phyloP scores from a whole-genome alignment of 331 rosid genomes.

The Phaseolus coccineus region DNA sequence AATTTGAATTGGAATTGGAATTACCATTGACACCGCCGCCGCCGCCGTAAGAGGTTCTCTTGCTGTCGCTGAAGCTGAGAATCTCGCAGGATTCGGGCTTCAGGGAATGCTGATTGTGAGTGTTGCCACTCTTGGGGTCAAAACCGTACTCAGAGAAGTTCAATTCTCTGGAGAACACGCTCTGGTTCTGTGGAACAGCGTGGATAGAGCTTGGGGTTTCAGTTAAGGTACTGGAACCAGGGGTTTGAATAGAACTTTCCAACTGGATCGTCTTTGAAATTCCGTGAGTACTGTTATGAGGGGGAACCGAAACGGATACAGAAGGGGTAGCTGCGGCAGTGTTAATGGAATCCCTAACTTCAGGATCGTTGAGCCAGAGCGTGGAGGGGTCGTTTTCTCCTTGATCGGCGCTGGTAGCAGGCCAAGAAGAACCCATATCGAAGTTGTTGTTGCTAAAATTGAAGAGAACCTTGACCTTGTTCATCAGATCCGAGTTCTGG shows the following conservation, averaged over 20 bases:
- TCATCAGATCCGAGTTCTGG: slow-evolving; percentile 77
- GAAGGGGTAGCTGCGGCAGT: slow-evolving; percentile 31
- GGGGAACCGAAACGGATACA: slow-evolving; percentile 25
- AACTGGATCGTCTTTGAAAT: slow-evolving; percentile 47
- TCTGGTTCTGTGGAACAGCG: slow-evolving; percentile 50
- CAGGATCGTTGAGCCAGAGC: slow-evolving; percentile 74
- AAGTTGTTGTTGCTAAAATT: slow-evolving; percentile 60
- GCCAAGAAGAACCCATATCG: slow-evolving; percentile 74
- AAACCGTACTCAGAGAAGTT: slow-evolving; percentile 61
- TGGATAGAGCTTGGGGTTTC: slow-evolving; percentile 68
- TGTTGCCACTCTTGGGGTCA: slow-evolving; percentile 34
- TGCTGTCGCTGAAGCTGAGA: slow-evolving; percentile 74
- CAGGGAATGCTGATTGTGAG: slow-evolving; percentile 54
- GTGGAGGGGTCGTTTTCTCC: slow-evolving; percentile 88
- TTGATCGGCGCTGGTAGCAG: slow-evolving; percentile 59
- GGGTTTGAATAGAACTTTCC: slow-evolving; percentile 52
- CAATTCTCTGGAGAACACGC: slow-evolving; percentile 64
- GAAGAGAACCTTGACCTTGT: slow-evolving; percentile 71
- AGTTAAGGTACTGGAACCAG: slow-evolving; percentile 73
- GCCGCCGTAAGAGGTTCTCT: slow-evolving; percentile 45
- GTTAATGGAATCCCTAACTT: slow-evolving; percentile 60
- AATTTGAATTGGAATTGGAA: slow-evolving; percentile 44
- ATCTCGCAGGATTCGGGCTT: slow-evolving; percentile 91
- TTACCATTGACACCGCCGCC: slow-evolving; percentile 44
- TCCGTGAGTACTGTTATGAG: background rate